These are phyloP conservation scores for Colletotrichum spaethianum DNA, from an alignment of 2,329 filamentous ascomycete genomes.

Conservation along the genomic window DNA sequence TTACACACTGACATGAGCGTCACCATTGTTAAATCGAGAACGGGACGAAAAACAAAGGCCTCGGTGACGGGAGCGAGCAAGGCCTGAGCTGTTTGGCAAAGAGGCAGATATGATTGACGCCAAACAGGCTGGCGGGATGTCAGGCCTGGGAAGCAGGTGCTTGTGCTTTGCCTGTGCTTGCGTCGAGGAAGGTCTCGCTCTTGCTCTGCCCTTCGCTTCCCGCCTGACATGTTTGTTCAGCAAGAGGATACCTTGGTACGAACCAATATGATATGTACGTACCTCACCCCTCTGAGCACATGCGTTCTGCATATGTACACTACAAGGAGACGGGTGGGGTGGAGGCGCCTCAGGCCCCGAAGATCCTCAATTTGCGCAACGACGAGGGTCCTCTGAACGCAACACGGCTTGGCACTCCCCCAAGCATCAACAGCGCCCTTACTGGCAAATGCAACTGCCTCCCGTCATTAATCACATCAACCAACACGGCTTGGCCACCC, in stretches of 20 bases:
- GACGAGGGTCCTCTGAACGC: slow-evolving; percentile 10
- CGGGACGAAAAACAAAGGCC: slow-evolving; percentile 2
- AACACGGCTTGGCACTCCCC: slow-evolving; percentile 15
- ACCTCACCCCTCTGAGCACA: slow-evolving; percentile 2
- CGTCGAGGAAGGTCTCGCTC: too few relatives aligned
- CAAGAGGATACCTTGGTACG: background rate
- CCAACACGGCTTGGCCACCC: background rate
- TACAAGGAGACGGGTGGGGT: background rate
- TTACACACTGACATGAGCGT: background rate
- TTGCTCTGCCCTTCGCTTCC: too few relatives aligned
- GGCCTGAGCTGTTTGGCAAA: background rate
- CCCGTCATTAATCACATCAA: background rate
- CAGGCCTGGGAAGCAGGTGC: too few relatives aligned
- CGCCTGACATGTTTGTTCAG: background rate
- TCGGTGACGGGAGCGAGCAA: slow-evolving; percentile 8
- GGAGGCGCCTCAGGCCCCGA: slow-evolving; percentile 31
- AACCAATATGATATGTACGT: background rate
- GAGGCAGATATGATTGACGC: background rate
- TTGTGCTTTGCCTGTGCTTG: too few relatives aligned
- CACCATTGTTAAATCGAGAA: background rate
- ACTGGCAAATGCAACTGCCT: background rate
- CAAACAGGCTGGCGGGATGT: too few relatives aligned
- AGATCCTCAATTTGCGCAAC: slow-evolving; percentile 17
- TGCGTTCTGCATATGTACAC: slow-evolving; percentile 26
- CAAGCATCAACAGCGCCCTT: slow-evolving; percentile 16